A percentile compares a stretch with the other conserved stretches of the same genome.
Conservation (phyloP, 2,329 filamentous ascomycete genomes). For the Colletotrichum falcatum region DNA sequence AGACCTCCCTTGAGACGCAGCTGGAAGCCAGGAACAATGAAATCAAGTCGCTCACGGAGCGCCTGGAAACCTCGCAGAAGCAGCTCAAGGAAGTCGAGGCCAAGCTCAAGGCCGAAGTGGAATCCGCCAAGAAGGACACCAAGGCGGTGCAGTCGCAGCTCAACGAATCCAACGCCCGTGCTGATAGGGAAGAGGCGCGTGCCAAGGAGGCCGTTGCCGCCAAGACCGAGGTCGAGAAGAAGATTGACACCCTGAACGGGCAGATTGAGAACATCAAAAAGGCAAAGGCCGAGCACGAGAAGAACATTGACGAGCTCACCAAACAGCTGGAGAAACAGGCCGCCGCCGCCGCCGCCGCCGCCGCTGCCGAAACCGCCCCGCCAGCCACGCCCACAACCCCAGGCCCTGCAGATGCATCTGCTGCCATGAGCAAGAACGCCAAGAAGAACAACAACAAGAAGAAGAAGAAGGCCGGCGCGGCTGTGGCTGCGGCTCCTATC, state of each 20-base stretch:
- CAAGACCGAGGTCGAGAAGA: conserved; percentile 57
- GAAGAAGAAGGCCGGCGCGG: conserved; percentile 81
- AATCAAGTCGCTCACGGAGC: conserved; percentile 62
- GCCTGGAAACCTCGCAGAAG: conserved; percentile 57
- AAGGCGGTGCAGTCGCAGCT: conserved; percentile 47
- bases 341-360: no score
- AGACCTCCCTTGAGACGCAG: conserved; percentile 62
- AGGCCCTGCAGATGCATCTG: conserved; percentile 43
- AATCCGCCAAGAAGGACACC: conserved; percentile 46
- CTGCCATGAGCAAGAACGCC: conserved; percentile 41
- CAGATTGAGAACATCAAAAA: conserved; percentile 57
- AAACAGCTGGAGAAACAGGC: conserved; percentile 48
- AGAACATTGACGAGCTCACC: conserved; percentile 56
- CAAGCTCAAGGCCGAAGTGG: conserved; percentile 46
- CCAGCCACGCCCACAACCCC: conserved; percentile 38
- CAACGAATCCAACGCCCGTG: conserved; percentile 43
- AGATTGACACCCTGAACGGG: conserved; percentile 53
- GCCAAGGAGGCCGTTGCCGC: conserved; percentile 51
- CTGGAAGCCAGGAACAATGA: conserved; percentile 62
- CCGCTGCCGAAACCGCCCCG: conserved; percentile 41
- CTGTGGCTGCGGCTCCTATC: conserved; percentile 44
- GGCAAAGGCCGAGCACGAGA: conserved; percentile 54
- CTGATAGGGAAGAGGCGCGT: conserved; percentile 48
- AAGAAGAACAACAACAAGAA: conserved; percentile 86
- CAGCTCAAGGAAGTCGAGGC: conserved; percentile 59